These are phyloP conservation scores for Mycena rosella DNA, from an alignment of 768 basidiomycete species.

Conservation along the genomic window DNA sequence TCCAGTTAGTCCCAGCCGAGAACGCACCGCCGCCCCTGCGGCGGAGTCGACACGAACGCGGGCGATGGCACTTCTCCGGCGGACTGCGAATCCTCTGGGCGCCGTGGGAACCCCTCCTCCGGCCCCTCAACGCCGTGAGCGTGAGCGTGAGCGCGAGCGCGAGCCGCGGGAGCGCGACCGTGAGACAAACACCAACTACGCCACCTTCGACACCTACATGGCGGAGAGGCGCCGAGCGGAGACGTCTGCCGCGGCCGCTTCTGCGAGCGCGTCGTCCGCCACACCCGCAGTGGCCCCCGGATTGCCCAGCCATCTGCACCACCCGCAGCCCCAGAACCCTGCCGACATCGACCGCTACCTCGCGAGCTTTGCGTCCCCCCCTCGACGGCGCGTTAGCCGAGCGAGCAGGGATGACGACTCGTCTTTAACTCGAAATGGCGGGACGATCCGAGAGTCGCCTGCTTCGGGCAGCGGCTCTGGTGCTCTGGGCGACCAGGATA, in stretches of 20 bases:
- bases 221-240: constrained; percentile 31
- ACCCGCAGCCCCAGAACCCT: constrained; percentile 34
- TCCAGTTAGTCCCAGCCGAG: constrained; percentile 22
- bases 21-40: constrained; percentile 9
- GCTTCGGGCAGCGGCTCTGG: constrained; percentile 10
- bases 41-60: constrained; percentile 24
- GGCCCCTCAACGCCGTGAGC: constrained; percentile 17
- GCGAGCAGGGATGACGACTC: constrained; percentile 22
- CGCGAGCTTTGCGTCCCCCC: constrained; percentile 28
- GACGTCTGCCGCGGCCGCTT: constrained; percentile 23
- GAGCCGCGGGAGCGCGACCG: constrained; percentile 31
- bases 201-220: constrained; percentile 34
- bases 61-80: constrained; percentile 26
- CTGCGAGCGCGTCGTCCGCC: background rate
- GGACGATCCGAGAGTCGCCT: constrained; percentile 5
- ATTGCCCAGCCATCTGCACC: constrained; percentile 20
- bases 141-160: constrained; percentile 25
- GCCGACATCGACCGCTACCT: constrained; percentile 35
- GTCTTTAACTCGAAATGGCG: constrained; percentile 2
- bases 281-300: constrained; percentile 5
- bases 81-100: constrained; percentile 29
- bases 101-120: constrained; percentile 29
- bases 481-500: constrained; percentile 13
- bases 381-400: constrained; percentile 29
- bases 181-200: constrained; percentile 25